Evolutionary conservation across 805 yeast genomes (phyloP).

Genomic region (Pichia scutulata): DNA sequence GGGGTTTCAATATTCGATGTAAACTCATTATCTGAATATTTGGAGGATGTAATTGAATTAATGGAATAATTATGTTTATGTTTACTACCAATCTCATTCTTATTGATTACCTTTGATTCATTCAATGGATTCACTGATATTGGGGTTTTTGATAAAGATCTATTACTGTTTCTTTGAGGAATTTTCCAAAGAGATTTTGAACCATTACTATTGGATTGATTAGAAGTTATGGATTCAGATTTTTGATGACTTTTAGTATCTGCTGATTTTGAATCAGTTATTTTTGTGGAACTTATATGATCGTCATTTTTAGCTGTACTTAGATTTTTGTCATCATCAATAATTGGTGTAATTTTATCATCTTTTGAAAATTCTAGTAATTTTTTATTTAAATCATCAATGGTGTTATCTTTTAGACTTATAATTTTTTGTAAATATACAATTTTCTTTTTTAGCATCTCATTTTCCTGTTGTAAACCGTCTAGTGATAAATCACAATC

Average conservation of each 20-base stretch:
- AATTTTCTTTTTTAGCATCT: slow-evolving; percentile 4
- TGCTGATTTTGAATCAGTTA: not conserved
- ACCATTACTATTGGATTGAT: not conserved
- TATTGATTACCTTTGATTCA: not conserved
- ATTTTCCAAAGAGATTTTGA: slow-evolving; percentile 13
- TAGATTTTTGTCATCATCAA: not conserved
- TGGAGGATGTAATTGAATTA: slow-evolving; percentile 10
- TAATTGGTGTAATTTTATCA: not conserved
- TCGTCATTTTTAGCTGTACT: not conserved
- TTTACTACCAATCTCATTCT: not conserved
- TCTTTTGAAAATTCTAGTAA: not conserved
- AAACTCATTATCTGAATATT: slow-evolving; percentile 5
- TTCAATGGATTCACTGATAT: not conserved
- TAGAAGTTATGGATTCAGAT: slow-evolving; percentile 2
- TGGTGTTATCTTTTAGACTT: slow-evolving; percentile 9
- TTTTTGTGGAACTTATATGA: not conserved
- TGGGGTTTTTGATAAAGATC: slow-evolving; percentile 6
- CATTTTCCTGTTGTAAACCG: slow-evolving; percentile 7
- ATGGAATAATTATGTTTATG: slow-evolving; percentile 2
- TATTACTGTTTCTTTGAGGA: slow-evolving; percentile 24
- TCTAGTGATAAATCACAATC: not conserved
- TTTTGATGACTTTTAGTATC: not conserved
- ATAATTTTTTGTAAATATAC: slow-evolving; percentile 5
- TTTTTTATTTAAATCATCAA: slow-evolving; percentile 7
- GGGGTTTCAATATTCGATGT: not conserved